Conservation (phyloP, 306 rosid species). For the Rubus parviflorus region DNA sequence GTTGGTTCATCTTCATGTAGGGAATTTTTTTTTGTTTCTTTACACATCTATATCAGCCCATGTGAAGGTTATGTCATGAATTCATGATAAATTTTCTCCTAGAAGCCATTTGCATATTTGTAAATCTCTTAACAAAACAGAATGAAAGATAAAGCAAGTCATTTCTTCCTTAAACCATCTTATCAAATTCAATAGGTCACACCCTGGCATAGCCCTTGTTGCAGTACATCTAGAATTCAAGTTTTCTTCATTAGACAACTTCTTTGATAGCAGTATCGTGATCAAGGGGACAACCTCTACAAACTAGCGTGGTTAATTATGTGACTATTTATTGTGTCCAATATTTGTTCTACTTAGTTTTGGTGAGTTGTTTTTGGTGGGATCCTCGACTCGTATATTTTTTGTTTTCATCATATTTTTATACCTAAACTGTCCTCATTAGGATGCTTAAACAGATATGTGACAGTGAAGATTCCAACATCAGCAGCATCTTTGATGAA, state of each 20-base stretch:
- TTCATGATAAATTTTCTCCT: slow-evolving; percentile 10
- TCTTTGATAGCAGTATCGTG: background rate
- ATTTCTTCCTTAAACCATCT: background rate
- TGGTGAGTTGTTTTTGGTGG: background rate
- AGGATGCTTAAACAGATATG: slow-evolving; percentile 46
- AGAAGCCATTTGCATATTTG: background rate
- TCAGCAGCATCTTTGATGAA: slow-evolving; percentile 77
- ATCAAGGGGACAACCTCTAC: background rate
- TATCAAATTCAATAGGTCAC: background rate
- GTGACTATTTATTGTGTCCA: background rate
- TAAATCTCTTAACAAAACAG: background rate
- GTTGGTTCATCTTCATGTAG: background rate
- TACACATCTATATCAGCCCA: background rate
- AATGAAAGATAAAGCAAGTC: background rate
- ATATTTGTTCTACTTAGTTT: background rate
- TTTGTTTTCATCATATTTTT: background rate
- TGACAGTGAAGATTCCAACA: slow-evolving; percentile 73
- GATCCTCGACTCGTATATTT: background rate
- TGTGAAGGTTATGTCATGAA: background rate
- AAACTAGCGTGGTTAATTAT: background rate
- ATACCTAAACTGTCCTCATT: slow-evolving; percentile 15
- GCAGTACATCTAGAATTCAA: background rate
- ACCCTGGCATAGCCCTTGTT: background rate
- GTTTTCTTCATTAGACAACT: background rate
- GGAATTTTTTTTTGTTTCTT: background rate